Percentiles rank a stretch among this genome's conserved stretches.
phyloP scores from a whole-genome alignment of 768 basidiomycete species.

The Pseudohyphozyma bogoriensis region DNA sequence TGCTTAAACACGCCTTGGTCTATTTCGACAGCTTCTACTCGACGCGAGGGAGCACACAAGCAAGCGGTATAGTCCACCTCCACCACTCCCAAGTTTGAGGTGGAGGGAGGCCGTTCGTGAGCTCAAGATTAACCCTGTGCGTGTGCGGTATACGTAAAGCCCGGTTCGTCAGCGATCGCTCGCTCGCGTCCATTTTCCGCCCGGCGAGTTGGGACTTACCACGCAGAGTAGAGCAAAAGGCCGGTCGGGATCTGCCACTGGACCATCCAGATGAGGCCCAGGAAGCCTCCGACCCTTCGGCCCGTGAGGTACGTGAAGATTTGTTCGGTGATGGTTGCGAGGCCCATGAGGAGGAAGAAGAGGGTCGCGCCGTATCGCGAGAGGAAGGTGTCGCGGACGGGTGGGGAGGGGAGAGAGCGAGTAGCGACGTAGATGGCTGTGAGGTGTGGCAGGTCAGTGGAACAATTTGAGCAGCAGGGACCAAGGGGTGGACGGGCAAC shows the following conservation, averaged over 20 bases:
- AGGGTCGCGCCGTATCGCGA: neutral
- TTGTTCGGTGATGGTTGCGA: neutral
- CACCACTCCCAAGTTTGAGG: neutral
- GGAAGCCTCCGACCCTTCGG: neutral
- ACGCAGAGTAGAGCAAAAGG: neutral
- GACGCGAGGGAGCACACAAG: too few species aligned
- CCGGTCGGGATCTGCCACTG: neutral
- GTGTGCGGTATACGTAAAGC: neutral
- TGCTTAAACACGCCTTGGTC: too few species aligned
- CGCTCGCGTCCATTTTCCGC: too few species aligned
- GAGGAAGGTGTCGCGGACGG: neutral
- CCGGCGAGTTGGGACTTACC: neutral
- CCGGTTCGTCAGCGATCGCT: too few species aligned
- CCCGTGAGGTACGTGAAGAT: neutral
- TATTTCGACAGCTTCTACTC: too few species aligned
- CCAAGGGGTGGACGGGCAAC: too few species aligned
- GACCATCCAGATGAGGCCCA: neutral
- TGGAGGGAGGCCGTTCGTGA: neutral
- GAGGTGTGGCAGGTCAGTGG: neutral
- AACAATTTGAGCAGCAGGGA: too few species aligned
- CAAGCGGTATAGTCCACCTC: neutral
- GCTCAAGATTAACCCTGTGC: neutral
- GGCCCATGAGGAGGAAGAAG: neutral
- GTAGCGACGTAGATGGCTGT: neutral
- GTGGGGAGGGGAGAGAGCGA: neutral